Base-by-base conservation (phyloP, 306 rosid species). In the Trichosanthes truncata region DNA sequence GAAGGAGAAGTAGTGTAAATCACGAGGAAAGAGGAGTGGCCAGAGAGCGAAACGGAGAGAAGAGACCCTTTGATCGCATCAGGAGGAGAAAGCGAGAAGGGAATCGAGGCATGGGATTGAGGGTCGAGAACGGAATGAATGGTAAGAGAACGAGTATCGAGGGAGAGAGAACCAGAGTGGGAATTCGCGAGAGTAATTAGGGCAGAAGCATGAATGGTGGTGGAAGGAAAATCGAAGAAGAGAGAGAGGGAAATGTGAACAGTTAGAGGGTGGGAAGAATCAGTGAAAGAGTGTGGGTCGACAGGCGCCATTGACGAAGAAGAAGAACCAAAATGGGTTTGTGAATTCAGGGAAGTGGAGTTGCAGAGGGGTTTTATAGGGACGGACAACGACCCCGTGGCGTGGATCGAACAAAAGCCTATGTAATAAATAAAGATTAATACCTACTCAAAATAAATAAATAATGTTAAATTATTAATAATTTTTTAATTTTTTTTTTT, bases 281-380 rank as follows among this genome's bases (percentile, higher is more conserved):
- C 94, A 0, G 97, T 87, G 88, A 85, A 95, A 1, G 99, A 95
- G 87, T 92, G 99, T 6, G 99, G 99, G 35, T 95, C 99, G 6
- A 95, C 18, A 0, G 91, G 89, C 31, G 96, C 96, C 99, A 95
- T 94, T 80, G 84, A 14, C 5, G 79, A 67, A 73, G 23, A 49
- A 33, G 23, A 49, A 62, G 43, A 73, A 73, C 14, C 5, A 29
- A 26, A 29, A 48, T 45, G 59, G 77, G 55, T 46, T 26, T 49
- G 29, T 8, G 41, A 17, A 29, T 23, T 49, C 17, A 15, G 29
- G 1, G 4, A 11, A 9, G 18, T 7, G 45, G 7, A 29, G 45
- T 66, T 36, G 73, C 73, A 35, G 48, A 66, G 41, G 43, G 43
- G 21, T 36, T 36, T 66, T 33, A 36, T 36, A 36, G 3, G 1